Conservation (phyloP, 2,329 filamentous ascomycete genomes). For the Ophiostoma himal-ulmi region DNA sequence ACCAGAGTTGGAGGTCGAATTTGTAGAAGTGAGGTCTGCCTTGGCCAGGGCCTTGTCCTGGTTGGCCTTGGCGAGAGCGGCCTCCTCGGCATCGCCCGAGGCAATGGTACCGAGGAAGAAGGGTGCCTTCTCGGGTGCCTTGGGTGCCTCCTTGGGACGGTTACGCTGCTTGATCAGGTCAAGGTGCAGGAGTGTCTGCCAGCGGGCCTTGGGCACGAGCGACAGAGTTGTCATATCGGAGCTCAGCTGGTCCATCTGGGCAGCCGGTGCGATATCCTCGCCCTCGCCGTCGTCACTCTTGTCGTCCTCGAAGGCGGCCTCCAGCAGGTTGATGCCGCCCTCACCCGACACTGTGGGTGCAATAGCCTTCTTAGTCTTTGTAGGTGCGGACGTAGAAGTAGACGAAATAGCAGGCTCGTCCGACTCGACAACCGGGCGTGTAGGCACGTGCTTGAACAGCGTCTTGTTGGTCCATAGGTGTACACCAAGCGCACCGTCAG, state of each 20-base stretch:
- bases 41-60: conserved; percentile 22
- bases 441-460: conserved; percentile 82
- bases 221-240: conserved; percentile 81
- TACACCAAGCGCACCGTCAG: conserved; percentile 78
- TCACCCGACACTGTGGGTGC: conserved; percentile 67
- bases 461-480: conserved; percentile 93
- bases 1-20: background rate
- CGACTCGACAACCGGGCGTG: conserved; percentile 65
- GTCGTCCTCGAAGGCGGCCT: conserved; percentile 60
- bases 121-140: conserved; percentile 86
- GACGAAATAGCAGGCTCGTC: background rate
- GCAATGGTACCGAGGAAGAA: conserved; percentile 29
- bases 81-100: conserved; percentile 23
- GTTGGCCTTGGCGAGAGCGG: conserved; percentile 6
- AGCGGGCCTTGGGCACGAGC: conserved; percentile 80
- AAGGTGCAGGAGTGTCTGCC: conserved; percentile 90
- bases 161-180: conserved; percentile 91
- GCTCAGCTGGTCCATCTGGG: conserved; percentile 69
- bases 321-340: conserved; percentile 66
- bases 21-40: conserved; percentile 11
- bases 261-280: conserved; percentile 50
- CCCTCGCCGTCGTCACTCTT: conserved; percentile 41
- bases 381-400: background rate
- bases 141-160: conserved; percentile 86
- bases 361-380: background rate